Conservation (phyloP, 2,329 filamentous ascomycete species). For the Orbilia javanica region DNA sequence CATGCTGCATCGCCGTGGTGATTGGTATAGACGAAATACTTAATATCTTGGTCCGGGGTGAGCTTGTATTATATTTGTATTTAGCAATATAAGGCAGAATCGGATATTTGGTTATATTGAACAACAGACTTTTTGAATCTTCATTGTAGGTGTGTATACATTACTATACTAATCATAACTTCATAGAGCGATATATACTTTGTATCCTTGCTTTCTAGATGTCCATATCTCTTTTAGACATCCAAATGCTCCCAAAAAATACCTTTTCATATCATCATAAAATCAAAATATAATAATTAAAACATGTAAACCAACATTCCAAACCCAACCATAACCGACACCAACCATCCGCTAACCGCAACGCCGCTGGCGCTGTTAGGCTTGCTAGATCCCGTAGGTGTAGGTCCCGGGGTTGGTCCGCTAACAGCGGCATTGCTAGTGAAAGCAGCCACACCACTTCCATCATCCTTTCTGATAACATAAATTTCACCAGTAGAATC, state of each 20-base stretch:
- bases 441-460: conserved; percentile 50
- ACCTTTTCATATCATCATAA: background rate
- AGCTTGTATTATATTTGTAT: no score
- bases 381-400: conserved; percentile 31
- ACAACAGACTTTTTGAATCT: conserved; percentile 1
- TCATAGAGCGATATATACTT: conserved; percentile 8
- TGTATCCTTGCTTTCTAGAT: background rate
- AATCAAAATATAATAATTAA: conserved; percentile 1
- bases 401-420: conserved; percentile 51
- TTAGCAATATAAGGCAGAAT: background rate
- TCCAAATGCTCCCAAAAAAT: background rate
- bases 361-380: conserved; percentile 27
- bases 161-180: conserved; percentile 4
- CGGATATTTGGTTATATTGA: background rate
- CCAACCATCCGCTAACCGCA: conserved; percentile 3
- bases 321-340: conserved; percentile 11
- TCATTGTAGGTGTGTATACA: conserved; percentile 11
- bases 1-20: background rate
- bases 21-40: background rate
- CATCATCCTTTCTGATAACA: conserved; percentile 66
- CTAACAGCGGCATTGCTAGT: conserved; percentile 49
- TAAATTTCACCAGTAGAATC: conserved; percentile 77
- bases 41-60: background rate
- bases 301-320: conserved; percentile 27
- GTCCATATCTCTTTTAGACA: background rate